Base-by-base conservation (phyloP, 495 filamentous ascomycete genomes). In the Daldinia vernicosa region DNA sequence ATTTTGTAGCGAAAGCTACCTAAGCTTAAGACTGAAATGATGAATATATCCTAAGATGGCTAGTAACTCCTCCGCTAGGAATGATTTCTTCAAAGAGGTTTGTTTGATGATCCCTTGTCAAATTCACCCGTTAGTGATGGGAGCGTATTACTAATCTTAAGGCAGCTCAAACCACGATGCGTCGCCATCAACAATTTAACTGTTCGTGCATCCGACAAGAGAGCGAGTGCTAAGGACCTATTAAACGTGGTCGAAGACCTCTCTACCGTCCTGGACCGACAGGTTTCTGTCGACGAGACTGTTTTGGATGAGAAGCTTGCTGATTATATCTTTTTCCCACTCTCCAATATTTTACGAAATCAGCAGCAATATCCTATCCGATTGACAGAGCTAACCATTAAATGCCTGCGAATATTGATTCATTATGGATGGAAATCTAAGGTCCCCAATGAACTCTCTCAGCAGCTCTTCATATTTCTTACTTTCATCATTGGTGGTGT, bases 251-350 rank as follows among this genome's bases (percentile, higher is more conserved):
- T 91, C 26, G 82, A 87, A 28, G 75, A 82, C 0, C 81, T 97
- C 3, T 81, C 83, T 45, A 63, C 71, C 14, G 73, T 85, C 19
- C 79, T 96, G 26, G 78, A 84, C 5, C 76, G 81, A 35, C 82
- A 91, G 71, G 81, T 83, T 39, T 75, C 66, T 51, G 80, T 82
- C 53, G 79, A 84, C 70, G 81, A 85, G 35, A 78, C 81, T 17
- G 80, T 84, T 0, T 81, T 98, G 11, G 93, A 97, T 75, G 84
- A 88, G 58, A 93, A 93, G 77, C 81, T 98, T 27, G 95, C 94
- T 7, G 93, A 98, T 77, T 99, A 97, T 82, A 87, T 91, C 70
- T 98, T 98, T 84, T 95, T 97, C 71, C 95, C 95, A 0, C 81
- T 99, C 0, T 93, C 92, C 2, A 91, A 96, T 67, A 88, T 98